Base-by-base conservation (phyloP, 2,329 filamentous ascomycete genomes). In the Calonectria hongkongensis region DNA sequence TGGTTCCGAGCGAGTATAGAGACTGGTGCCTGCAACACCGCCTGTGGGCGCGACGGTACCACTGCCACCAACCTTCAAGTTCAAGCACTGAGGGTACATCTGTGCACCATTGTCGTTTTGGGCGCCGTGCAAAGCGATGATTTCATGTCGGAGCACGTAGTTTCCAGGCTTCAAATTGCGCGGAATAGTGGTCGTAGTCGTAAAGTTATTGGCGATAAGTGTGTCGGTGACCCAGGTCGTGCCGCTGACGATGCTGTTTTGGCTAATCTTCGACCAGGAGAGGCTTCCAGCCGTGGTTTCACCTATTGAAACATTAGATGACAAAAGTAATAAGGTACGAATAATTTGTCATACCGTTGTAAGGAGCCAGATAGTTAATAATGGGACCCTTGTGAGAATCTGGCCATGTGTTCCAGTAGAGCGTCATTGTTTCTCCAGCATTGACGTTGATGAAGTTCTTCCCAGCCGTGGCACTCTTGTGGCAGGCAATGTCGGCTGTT, bases 211-310 rank as follows among this genome's bases (percentile, higher is more conserved):
- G 72, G 81, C 78, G 79, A 88, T 88, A 74, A 89, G 79, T 4
- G 86, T 79, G 74, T 80, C 79, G 21, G 83, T 78, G 13, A 79
- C 79, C 84, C 84, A 85, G 15, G 45, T 71, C 69, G 76, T 51
- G 71, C 81, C 83, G 74, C 81, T 84, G 74, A 84, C 82, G 54
- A 90, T 85, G 77, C 90, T 91, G 47, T 81, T 85, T 75, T 88
- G 87, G 65, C 88, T 87, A 73, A 93, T 91, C 87, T 93, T 93
- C 87, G 91, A 89, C 83, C 88, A 92, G 74, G 87, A 81, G 48
- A 92, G 86, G 18, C 82, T 80, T 7, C 89, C 88, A 2, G 27
- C 58, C 2, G 88, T 88, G 1, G 82, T 25, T 39, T 67, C 50
- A 2, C 41, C 63, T 62, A 43, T 54, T 28, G 3, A n/a, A n/a